Percentiles rank a stretch among this genome's conserved stretches.
Evolutionary conservation across 495 filamentous ascomycete genomes (phyloP).

Genomic region (Coniosporium apollinis): DNA sequence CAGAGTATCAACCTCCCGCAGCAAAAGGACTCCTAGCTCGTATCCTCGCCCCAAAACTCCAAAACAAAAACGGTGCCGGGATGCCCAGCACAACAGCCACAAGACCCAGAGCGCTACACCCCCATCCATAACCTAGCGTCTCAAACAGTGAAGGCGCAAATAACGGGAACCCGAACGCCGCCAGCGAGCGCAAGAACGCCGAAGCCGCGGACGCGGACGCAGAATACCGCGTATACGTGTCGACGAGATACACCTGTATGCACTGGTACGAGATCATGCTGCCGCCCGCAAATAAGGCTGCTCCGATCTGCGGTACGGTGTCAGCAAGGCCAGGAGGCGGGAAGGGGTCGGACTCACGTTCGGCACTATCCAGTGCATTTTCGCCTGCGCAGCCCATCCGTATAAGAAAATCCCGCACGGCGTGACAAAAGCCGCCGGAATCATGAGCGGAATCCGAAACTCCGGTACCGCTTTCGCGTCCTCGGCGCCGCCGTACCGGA

Average conservation of each 20-base stretch:
- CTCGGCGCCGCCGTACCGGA: not conserved
- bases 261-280: slow-evolving; percentile 51
- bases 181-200: slow-evolving; percentile 5
- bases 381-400: slow-evolving; percentile 7
- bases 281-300: slow-evolving; percentile 35
- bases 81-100: slow-evolving; percentile 4
- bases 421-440: slow-evolving; percentile 4
- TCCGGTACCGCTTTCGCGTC: slow-evolving; percentile 1
- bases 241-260: slow-evolving; percentile 33
- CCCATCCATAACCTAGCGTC: slow-evolving; percentile 10
- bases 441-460: slow-evolving; percentile 4
- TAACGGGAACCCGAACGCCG: slow-evolving; percentile 8
- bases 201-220: slow-evolving; percentile 4
- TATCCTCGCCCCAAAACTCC: slow-evolving; percentile 5
- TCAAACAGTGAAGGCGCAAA: slow-evolving; percentile 6
- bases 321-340: not conserved
- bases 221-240: slow-evolving; percentile 2
- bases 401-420: slow-evolving; percentile 5
- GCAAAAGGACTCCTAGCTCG: not conserved
- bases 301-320: not conserved
- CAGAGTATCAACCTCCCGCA: not conserved
- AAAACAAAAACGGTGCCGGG: slow-evolving; percentile 5
- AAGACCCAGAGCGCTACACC: slow-evolving; percentile 1
- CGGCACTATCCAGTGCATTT: slow-evolving; percentile 5
- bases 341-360: slow-evolving; percentile 1